These are phyloP conservation scores for Solanum chmielewskii DNA, from an alignment of 257 asterid genomes.

Conservation along the genomic window DNA sequence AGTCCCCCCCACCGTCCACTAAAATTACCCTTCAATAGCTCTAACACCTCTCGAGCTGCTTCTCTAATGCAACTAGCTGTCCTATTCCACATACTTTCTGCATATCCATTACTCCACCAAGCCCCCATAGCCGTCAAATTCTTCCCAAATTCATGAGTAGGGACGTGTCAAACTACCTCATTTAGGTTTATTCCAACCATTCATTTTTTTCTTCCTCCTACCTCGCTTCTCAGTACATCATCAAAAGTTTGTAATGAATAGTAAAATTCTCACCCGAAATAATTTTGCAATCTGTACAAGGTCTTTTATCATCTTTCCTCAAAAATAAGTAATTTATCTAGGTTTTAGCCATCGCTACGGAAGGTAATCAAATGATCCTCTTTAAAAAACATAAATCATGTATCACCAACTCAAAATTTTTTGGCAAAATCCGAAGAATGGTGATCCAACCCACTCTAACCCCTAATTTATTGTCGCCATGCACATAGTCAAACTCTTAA, in stretches of 20 bases:
- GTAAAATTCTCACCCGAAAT: neutral
- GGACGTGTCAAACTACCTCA: neutral
- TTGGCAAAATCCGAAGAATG: neutral
- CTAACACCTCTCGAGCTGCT: neutral
- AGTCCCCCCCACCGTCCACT: fast-evolving
- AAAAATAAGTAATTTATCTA: neutral
- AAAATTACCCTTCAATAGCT: neutral
- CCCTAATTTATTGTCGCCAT: neutral
- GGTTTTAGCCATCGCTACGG: neutral
- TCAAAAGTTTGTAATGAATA: neutral
- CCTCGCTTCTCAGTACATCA: neutral
- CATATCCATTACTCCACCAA: neutral
- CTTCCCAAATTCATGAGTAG: neutral
- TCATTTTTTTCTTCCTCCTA: neutral
- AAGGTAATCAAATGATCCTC: neutral
- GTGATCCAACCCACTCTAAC: neutral
- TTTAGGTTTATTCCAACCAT: neutral
- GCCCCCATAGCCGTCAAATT: neutral
- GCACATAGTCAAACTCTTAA: neutral
- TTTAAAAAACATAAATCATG: neutral
- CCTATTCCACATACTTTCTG: neutral
- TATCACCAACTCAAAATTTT: neutral
- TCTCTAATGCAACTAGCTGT: neutral
- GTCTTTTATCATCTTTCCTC: neutral
- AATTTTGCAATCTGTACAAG: neutral